phyloP scores from a whole-genome alignment of 805 yeast species.

The Candida peoriensis region DNA sequence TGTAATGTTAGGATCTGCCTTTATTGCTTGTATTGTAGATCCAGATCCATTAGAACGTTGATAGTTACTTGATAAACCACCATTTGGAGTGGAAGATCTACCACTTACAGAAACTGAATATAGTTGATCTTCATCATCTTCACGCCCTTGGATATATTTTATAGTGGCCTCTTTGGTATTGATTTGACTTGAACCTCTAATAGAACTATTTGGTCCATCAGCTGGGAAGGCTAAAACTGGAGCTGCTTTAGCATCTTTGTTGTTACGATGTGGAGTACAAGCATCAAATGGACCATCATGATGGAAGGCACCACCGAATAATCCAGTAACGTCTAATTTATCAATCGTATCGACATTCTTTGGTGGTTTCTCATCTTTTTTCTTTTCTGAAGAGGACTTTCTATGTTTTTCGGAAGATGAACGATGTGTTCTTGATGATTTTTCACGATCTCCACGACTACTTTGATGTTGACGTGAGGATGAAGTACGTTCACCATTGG shows the following conservation, averaged over 20 bases:
- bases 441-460: too few species aligned
- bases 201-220: constrained; percentile 89
- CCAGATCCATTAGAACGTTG: constrained; percentile 14
- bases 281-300: constrained; percentile 99
- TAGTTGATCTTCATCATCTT: constrained; percentile 43
- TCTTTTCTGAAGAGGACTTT: constrained; percentile 22
- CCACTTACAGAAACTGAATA: constrained; percentile 20
- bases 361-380: constrained; percentile 44
- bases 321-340: constrained; percentile 91
- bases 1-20: constrained; percentile 46
- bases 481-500: too few species aligned
- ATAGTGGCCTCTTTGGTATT: constrained; percentile 56
- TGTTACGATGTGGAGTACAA: constrained; percentile 94
- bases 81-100: not conserved
- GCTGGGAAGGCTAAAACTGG: constrained; percentile 95
- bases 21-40: constrained; percentile 36
- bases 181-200: constrained; percentile 63
- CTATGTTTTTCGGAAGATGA: constrained; percentile 22
- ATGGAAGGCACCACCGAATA: constrained; percentile 92
- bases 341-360: constrained; percentile 90
- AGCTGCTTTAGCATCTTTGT: constrained; percentile 67
- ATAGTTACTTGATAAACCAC: constrained; percentile 4
- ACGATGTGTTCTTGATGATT: constrained; percentile 13
- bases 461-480: too few species aligned
- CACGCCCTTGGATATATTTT: constrained; percentile 74